Percentiles rank a stretch among this genome's conserved stretches.
These are phyloP conservation scores for Trypanosoma vivax DNA, from an alignment of 208 protist species.

Conservation along the genomic window DNA sequence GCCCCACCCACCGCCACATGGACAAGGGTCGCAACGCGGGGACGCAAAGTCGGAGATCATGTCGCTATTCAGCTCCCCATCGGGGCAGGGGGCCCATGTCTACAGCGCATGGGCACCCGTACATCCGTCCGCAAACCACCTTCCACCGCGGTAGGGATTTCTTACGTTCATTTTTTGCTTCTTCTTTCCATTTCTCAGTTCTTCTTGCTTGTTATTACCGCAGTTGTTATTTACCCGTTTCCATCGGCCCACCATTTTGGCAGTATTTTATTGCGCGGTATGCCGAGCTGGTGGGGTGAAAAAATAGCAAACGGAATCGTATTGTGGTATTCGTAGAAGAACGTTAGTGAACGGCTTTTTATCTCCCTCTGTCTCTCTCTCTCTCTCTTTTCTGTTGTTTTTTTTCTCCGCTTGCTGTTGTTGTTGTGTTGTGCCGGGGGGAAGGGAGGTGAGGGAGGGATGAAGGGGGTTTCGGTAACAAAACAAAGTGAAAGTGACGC, in stretches of 20 bases:
- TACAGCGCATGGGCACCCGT: constrained; percentile 50
- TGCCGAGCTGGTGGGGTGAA: too few relatives aligned
- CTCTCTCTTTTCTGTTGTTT: background rate
- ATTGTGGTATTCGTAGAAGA: too few relatives aligned
- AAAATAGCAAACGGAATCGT: too few relatives aligned
- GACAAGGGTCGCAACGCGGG: background rate
- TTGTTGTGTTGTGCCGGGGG: background rate
- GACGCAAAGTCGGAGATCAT: constrained; percentile 52
- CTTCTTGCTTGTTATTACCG: too few relatives aligned
- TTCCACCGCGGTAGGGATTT: constrained; percentile 15
- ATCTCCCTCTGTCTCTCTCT: background rate
- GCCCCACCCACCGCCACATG: background rate
- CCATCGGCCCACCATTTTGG: too few relatives aligned
- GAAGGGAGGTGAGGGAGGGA: too few relatives aligned
- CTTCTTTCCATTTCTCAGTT: background rate
- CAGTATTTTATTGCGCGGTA: too few relatives aligned
- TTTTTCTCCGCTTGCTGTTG: constrained; percentile 4
- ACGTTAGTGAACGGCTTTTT: background rate
- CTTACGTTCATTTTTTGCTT: background rate
- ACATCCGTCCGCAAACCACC: constrained; percentile 1
- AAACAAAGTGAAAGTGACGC: too few relatives aligned
- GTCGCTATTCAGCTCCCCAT: constrained; percentile 35
- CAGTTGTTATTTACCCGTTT: too few relatives aligned
- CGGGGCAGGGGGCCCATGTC: constrained; percentile 1
- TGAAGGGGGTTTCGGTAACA: too few relatives aligned